A percentile compares a stretch with the other conserved stretches of the same genome.
These are phyloP conservation scores for Tetracladium setigerum DNA, from an alignment of 495 filamentous ascomycete genomes.

Conservation along the genomic window DNA sequence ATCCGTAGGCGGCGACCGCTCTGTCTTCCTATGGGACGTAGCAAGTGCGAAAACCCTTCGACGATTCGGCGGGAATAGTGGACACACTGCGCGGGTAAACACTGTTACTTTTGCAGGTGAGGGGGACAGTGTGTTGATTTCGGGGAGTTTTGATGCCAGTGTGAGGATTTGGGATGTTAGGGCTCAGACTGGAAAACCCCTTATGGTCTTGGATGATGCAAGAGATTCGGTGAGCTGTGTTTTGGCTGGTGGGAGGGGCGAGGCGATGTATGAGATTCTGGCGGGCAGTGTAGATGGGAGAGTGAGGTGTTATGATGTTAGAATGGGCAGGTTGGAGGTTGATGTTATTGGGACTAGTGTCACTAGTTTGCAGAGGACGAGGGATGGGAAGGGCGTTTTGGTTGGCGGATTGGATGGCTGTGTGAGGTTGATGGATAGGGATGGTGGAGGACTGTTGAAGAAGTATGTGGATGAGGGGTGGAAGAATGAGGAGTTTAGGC, in stretches of 20 bases:
- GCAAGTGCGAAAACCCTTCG: conserved; percentile 62
- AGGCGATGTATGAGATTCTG: conserved; percentile 47
- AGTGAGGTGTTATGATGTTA: conserved; percentile 78
- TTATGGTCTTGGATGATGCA: conserved; percentile 74
- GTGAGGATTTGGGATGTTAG: conserved; percentile 82
- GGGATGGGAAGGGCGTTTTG: conserved; percentile 66
- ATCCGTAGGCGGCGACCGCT: conserved; percentile 78
- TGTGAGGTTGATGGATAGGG: conserved; percentile 74
- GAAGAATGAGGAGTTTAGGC: conserved; percentile 59
- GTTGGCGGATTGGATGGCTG: conserved; percentile 68
- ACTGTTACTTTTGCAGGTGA: conserved; percentile 67
- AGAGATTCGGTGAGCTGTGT: conserved; percentile 66
- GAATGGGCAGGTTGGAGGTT: conserved; percentile 63
- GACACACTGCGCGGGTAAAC: conserved; percentile 69
- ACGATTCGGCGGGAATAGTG: conserved; percentile 55
- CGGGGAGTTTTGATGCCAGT: conserved; percentile 72
- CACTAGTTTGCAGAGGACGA: conserved; percentile 63
- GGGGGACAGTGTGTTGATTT: conserved; percentile 61
- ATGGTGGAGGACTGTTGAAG: conserved; percentile 64
- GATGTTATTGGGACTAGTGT: conserved; percentile 63
- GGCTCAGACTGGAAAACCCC: conserved; percentile 52
- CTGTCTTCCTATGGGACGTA: conserved; percentile 93
- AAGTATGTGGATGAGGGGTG: conserved; percentile 52
- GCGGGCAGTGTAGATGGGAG: conserved; percentile 82
- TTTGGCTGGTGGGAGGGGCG: conserved; percentile 4